Percentiles rank a stretch among this genome's conserved stretches.
phyloP scores from a whole-genome alignment of 2,329 filamentous ascomycete species.

The Curvularia spicifera region DNA sequence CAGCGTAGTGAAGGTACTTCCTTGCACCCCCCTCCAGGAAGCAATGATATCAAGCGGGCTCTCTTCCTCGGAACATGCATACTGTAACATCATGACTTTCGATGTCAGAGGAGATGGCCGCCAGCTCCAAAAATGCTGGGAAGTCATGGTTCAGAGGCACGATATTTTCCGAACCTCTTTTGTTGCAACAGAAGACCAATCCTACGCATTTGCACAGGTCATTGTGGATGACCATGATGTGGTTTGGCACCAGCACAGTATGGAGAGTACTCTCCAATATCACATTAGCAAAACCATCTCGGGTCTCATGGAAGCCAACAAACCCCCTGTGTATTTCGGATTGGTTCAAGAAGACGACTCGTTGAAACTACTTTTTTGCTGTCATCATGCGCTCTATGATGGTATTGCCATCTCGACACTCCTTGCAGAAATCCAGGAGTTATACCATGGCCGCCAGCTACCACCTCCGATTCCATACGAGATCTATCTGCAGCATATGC shows the following conservation, averaged over 20 bases:
- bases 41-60: slow-evolving; percentile 74
- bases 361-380: slow-evolving; percentile 56
- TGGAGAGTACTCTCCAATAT: slow-evolving; percentile 38
- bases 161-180: slow-evolving; percentile 82
- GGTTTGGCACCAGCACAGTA: slow-evolving; percentile 49
- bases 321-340: slow-evolving; percentile 49
- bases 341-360: slow-evolving; percentile 26
- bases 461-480: slow-evolving; percentile 62
- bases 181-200: slow-evolving; percentile 64
- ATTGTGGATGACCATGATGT: slow-evolving; percentile 61
- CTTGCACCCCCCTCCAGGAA: slow-evolving; percentile 87
- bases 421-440: slow-evolving; percentile 71
- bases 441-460: slow-evolving; percentile 59
- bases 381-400: slow-evolving; percentile 88
- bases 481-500: slow-evolving; percentile 67
- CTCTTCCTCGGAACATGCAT: slow-evolving; percentile 59
- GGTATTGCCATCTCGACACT: slow-evolving; percentile 76
- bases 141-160: slow-evolving; percentile 67
- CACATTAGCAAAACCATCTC: slow-evolving; percentile 56
- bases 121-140: slow-evolving; percentile 67
- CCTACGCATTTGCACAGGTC: slow-evolving; percentile 74
- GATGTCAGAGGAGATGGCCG: slow-evolving; percentile 60
- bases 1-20: slow-evolving; percentile 65
- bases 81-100: slow-evolving; percentile 76
- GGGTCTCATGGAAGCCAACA: slow-evolving; percentile 51